Conservation (phyloP, 1,139 yeast genomes). For the Nakaseomyces uthaithaninus region DNA sequence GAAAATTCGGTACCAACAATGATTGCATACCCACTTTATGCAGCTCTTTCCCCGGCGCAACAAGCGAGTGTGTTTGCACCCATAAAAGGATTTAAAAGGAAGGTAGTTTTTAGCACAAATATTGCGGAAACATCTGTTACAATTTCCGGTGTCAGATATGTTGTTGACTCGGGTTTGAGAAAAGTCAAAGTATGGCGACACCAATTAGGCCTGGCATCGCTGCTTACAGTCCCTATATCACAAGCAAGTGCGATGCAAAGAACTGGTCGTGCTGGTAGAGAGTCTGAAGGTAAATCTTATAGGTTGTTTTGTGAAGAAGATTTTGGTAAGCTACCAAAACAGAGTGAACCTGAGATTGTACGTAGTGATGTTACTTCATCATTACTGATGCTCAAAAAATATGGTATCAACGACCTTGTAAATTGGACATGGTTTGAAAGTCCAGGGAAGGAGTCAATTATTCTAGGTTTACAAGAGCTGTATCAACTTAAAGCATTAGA, state of each 20-base stretch:
- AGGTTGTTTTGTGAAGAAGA: conserved; percentile 72
- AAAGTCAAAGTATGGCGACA: conserved; percentile 95
- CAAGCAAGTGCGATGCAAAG: conserved; percentile 93
- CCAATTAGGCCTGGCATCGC: conserved; percentile 80
- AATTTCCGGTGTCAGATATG: conserved; percentile 91
- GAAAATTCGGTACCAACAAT: conserved; percentile 57
- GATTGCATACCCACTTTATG: conserved; percentile 78
- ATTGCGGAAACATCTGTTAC: conserved; percentile 97
- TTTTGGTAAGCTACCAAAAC: conserved; percentile 53
- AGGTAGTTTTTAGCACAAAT: conserved; percentile 84
- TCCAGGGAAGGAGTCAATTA: conserved; percentile 72
- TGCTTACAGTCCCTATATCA: conserved; percentile 84
- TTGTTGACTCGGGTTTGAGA: conserved; percentile 83
- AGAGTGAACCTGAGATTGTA: conserved; percentile 88
- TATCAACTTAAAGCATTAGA: conserved; percentile 74
- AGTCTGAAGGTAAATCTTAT: conserved; percentile 81
- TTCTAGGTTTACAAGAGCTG: conserved; percentile 69
- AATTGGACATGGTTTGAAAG: conserved; percentile 90
- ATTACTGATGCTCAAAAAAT: conserved; percentile 68
- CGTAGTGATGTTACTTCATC: conserved; percentile 83
- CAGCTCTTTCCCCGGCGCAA: conserved; percentile 79
- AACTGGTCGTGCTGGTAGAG: conserved; percentile 99
- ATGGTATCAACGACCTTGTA: conserved; percentile 75
- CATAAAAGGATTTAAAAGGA: conserved; percentile 48
- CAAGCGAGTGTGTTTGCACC: conserved; percentile 72